Evolutionary conservation across 805 yeast genomes (phyloP), one percentile per base, ranked within the genome.

Genomic region (Schwanniomyces occidentalis): DNA sequence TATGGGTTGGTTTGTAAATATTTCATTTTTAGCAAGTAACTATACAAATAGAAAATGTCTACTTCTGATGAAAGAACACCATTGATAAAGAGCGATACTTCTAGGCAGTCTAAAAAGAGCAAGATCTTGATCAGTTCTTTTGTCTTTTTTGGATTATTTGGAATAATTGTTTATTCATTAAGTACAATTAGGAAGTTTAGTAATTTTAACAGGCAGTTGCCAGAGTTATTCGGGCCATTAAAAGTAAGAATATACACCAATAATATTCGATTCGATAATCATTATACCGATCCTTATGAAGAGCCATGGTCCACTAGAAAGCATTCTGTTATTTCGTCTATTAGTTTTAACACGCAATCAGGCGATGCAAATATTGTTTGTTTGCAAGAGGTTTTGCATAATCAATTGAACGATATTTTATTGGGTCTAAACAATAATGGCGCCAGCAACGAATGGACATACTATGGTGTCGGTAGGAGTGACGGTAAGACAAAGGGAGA

Each of bases 211-310:
- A n/a, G n/a, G n/a, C n/a, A n/a, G n/a, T n/a, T n/a, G n/a, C 37
- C 37, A 12, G 16, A 12, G 16, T 13, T 28, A 10, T 16, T 22
- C 14, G 22, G 19, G 15, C 36, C 47, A 2, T 34, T 56, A n/a
- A 43, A 41, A 8, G 24, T 50, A 6, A 38, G 63, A 12, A 30
- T 54, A 4, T 73, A 71, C 45, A 63, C 73, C 15, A 66, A 73
- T 43, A 73, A 73, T 42, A 68, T 73, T 32, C 52, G 79, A 20
- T 69, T 51, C 38, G 77, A 71, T 39, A 69, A 69, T 44, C 42
- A 35, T 14, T 40, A 51, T 16, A 52, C 56, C 0, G 65, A 48
- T 25, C 38, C 44, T 2, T 60, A 60, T 8, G 80, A 75, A 42
- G 42, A 43, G 29, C 54, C 54, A 1, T 75, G 80, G 80, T 37